phyloP scores from a whole-genome alignment of 176 grass and related monocot genomes.

The Eragrostis nindensis region DNA sequence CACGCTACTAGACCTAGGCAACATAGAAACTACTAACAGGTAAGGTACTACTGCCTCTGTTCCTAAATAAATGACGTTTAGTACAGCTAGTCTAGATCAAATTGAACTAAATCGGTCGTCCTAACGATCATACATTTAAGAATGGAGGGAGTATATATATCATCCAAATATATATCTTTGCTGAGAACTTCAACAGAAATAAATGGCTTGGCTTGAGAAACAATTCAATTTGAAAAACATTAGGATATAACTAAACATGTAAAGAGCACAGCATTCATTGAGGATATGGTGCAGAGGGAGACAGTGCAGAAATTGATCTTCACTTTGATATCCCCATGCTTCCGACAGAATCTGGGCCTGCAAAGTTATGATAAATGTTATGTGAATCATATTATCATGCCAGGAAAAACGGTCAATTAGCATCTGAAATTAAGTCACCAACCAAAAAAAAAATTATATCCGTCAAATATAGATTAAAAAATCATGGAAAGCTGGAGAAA shows the following conservation, averaged over 20 bases:
- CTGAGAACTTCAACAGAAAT: not conserved
- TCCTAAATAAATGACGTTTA: too few species aligned
- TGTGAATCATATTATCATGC: constrained; percentile 19
- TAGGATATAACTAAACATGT: constrained; percentile 3
- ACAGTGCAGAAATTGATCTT: constrained; percentile 87
- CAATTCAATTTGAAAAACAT: not conserved
- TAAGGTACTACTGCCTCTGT: too few species aligned
- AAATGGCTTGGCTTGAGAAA: not conserved
- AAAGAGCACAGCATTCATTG: constrained; percentile 21
- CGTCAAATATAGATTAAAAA: constrained; percentile 9
- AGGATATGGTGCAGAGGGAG: constrained; percentile 99
- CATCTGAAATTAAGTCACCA: constrained; percentile 16
- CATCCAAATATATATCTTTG: not conserved
- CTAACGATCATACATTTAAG: too few species aligned
- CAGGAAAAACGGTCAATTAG: constrained; percentile 28
- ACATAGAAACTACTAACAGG: not conserved
- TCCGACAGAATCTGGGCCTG: constrained; percentile 91
- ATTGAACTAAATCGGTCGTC: too few species aligned
- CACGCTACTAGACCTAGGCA: not conserved
- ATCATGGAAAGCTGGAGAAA: constrained; percentile 6
- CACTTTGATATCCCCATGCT: constrained; percentile 83
- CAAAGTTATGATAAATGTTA: constrained; percentile 43
- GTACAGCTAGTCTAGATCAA: too few species aligned
- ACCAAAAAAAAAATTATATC: constrained; percentile 4
- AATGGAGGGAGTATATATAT: not conserved